Conservation (phyloP, 176 grass and related monocot genomes). For the Canna indica region DNA sequence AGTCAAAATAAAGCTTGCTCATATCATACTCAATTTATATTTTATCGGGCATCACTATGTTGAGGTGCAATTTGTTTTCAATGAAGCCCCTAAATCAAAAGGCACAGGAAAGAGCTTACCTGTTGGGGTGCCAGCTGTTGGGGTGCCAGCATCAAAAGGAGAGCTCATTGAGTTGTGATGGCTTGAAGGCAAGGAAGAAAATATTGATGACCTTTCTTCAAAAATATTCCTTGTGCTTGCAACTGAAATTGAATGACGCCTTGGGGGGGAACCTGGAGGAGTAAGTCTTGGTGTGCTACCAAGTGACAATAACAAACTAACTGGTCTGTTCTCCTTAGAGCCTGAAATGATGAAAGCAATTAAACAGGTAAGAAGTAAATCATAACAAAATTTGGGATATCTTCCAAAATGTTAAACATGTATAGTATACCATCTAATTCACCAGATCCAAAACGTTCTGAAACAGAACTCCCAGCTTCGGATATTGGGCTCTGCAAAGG, state of each 20-base stretch:
- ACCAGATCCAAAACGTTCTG: constrained; percentile 39
- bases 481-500: constrained; percentile 33
- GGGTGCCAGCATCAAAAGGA: constrained; percentile 63
- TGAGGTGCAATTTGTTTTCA: background rate
- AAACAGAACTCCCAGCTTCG: constrained; percentile 42
- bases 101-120: constrained; percentile 32
- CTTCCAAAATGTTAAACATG: background rate
- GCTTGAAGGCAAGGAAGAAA: constrained; percentile 36
- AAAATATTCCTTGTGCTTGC: constrained; percentile 51
- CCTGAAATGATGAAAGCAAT: constrained; percentile 27
- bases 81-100: background rate
- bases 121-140: constrained; percentile 62
- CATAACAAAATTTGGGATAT: background rate
- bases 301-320: constrained; percentile 46
- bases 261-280: constrained; percentile 71
- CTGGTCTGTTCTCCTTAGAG: constrained; percentile 33
- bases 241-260: constrained; percentile 80
- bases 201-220: constrained; percentile 64
- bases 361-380: background rate
- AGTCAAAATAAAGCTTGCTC: background rate
- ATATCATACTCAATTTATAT: background rate
- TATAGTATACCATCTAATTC: constrained; percentile 42
- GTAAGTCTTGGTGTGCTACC: constrained; percentile 63
- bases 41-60: background rate
- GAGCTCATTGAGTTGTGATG: constrained; percentile 52